Evolutionary conservation across 306 rosid species (phyloP).

Genomic region (Trichosanthes cucumerina): DNA sequence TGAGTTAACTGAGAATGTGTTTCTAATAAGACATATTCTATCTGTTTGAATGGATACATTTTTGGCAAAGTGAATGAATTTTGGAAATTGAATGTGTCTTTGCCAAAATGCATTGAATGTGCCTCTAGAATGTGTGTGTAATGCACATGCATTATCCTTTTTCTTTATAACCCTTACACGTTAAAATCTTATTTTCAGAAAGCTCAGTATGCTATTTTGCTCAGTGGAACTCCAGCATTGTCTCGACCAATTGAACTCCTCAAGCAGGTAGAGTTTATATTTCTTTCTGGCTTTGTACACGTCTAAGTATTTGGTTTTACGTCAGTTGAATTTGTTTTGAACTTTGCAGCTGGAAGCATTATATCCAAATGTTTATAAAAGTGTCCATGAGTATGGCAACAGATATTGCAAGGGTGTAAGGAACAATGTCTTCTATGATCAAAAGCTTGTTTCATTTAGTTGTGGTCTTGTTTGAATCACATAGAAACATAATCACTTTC

Average conservation of each 20-base stretch:
- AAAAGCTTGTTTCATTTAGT: background rate
- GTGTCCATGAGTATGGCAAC: constrained; percentile 80
- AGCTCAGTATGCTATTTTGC: constrained; percentile 75
- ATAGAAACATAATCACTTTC: constrained; percentile 10
- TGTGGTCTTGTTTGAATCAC: constrained; percentile 7
- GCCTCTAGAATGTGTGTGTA: background rate
- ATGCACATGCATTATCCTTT: background rate
- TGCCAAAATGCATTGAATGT: background rate
- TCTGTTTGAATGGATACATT: background rate
- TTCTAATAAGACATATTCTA: background rate
- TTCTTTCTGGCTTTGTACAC: background rate
- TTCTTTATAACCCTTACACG: background rate
- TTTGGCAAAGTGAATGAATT: background rate
- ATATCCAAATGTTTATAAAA: constrained; percentile 80
- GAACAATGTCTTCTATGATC: constrained; percentile 17
- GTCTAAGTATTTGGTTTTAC: constrained; percentile 7
- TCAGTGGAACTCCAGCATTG: constrained; percentile 98
- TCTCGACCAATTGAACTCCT: constrained; percentile 89
- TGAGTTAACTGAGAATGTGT: background rate
- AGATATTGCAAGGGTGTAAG: constrained; percentile 99
- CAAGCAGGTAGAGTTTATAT: constrained; percentile 53
- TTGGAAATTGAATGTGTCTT: background rate
- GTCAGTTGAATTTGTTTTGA: constrained; percentile 22
- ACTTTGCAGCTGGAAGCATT: constrained; percentile 74
- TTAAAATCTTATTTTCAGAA: constrained; percentile 36